A percentile compares a stretch with the other conserved stretches of the same genome.
phyloP scores from a whole-genome alignment of 2,329 filamentous ascomycete species.

The Tolypocladium guangdongense region DNA sequence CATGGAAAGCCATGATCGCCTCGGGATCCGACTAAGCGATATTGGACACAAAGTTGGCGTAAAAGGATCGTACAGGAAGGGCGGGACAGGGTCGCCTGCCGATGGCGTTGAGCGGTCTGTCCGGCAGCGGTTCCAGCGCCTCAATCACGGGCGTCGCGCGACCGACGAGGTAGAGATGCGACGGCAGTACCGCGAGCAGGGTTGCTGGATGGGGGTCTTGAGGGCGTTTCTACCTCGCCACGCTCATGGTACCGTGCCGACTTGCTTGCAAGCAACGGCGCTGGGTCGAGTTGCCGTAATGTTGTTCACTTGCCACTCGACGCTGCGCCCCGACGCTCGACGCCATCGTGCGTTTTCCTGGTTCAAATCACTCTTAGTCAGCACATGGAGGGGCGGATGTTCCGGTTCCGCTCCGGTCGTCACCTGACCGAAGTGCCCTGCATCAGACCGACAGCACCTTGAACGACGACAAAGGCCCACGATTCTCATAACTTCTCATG shows the following conservation, averaged over 20 bases:
- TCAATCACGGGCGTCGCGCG: neutral
- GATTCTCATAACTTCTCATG: too few relatives aligned
- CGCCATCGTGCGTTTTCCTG: neutral
- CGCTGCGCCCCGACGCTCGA: neutral
- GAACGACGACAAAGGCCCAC: neutral
- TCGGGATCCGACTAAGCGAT: neutral
- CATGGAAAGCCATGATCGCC: constrained; percentile 15
- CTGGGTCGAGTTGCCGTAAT: neutral
- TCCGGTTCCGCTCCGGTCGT: constrained; percentile 1
- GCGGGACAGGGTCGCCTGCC: neutral
- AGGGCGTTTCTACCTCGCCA: constrained; percentile 5
- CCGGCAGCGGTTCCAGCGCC: neutral
- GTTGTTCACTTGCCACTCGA: neutral
- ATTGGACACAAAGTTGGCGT: neutral
- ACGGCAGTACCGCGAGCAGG: neutral
- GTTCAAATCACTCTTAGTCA: constrained; percentile 1
- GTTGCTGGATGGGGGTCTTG: neutral
- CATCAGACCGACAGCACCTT: neutral
- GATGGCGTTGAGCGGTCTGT: neutral
- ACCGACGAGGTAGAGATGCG: neutral
- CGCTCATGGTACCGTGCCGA: constrained; percentile 8
- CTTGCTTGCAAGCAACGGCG: neutral
- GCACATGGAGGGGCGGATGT: constrained; percentile 1
- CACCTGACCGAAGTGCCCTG: constrained; percentile 3
- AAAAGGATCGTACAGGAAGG: neutral